A percentile compares a stretch with the other conserved stretches of the same genome.
phyloP scores from a whole-genome alignment of 495 filamentous ascomycete genomes.

The Astrothelium subdiscretum region DNA sequence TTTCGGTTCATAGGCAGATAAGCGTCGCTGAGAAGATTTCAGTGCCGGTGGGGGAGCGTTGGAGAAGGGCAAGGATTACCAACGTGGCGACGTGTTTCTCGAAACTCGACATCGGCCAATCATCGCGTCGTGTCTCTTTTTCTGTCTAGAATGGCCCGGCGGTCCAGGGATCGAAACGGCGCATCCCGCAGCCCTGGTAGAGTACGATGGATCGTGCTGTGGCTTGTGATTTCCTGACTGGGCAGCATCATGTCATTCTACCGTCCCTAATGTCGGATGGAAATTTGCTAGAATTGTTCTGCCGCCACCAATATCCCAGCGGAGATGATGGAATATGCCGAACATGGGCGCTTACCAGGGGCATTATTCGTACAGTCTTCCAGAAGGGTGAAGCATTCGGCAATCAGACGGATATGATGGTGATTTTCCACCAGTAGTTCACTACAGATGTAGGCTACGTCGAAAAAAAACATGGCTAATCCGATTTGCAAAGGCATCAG shows the following conservation, averaged over 20 bases:
- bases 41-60: background rate
- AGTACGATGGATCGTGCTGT: background rate
- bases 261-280: conserved; percentile 1
- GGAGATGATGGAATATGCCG: background rate
- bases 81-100: conserved; percentile 3
- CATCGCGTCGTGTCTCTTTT: background rate
- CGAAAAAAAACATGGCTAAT: no score
- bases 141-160: background rate
- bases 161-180: background rate
- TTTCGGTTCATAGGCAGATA: background rate
- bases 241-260: background rate
- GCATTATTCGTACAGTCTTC: background rate
- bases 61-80: background rate
- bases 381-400: background rate
- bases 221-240: background rate
- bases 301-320: background rate
- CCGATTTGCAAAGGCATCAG: no score
- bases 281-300: conserved; percentile 1
- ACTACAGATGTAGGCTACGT: no score
- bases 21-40: background rate
- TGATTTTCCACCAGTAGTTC: background rate
- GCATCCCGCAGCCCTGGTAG: background rate
- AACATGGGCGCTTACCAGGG: background rate
- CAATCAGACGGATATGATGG: background rate
- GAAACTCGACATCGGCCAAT: background rate